Evolutionary conservation across 129 eudicot species (phyloP).

Genomic region (Apium graveolens): DNA sequence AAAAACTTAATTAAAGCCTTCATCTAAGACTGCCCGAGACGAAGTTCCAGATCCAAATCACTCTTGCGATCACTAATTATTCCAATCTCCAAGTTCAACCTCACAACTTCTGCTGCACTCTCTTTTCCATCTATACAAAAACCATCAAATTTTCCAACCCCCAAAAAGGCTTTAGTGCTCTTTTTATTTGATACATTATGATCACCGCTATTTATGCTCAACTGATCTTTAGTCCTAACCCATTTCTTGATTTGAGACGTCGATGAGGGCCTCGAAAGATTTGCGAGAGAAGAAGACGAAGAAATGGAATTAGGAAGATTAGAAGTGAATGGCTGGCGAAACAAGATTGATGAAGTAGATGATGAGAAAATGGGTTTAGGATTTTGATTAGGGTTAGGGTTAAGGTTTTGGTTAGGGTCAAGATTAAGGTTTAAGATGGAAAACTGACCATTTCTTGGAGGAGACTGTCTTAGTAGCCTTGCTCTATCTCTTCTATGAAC

Average conservation of each 20-base stretch:
- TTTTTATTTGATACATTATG: slow-evolving; percentile 19
- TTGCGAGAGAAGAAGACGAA: slow-evolving; percentile 21
- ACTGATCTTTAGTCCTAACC: slow-evolving; percentile 3
- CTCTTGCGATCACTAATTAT: slow-evolving; percentile 35
- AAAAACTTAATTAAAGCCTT: no score
- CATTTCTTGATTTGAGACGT: slow-evolving; percentile 4
- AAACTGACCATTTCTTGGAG: slow-evolving; percentile 24
- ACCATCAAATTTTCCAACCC: slow-evolving; percentile 20
- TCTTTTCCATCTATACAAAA: slow-evolving; percentile 1
- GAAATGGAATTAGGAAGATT: slow-evolving; percentile 15
- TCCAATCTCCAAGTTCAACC: slow-evolving; percentile 52
- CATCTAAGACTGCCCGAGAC: slow-evolving; percentile 50
- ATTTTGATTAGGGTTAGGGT: slow-evolving; percentile 28
- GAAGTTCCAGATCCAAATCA: slow-evolving; percentile 71
- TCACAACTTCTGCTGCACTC: slow-evolving; percentile 22
- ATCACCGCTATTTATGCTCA: neutral
- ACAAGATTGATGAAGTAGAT: slow-evolving; percentile 15
- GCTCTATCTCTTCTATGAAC: slow-evolving; percentile 74
- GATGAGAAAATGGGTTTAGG: slow-evolving; percentile 26
- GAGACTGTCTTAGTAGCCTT: slow-evolving; percentile 39
- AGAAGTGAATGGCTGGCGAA: slow-evolving; percentile 17
- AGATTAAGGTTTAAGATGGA: slow-evolving; percentile 29
- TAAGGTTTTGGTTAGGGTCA: slow-evolving; percentile 22
- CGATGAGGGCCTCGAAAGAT: neutral
- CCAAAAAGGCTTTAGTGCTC: slow-evolving; percentile 20